Base-by-base conservation (phyloP, 2,329 filamentous ascomycete species). In the Venturia nashicola region DNA sequence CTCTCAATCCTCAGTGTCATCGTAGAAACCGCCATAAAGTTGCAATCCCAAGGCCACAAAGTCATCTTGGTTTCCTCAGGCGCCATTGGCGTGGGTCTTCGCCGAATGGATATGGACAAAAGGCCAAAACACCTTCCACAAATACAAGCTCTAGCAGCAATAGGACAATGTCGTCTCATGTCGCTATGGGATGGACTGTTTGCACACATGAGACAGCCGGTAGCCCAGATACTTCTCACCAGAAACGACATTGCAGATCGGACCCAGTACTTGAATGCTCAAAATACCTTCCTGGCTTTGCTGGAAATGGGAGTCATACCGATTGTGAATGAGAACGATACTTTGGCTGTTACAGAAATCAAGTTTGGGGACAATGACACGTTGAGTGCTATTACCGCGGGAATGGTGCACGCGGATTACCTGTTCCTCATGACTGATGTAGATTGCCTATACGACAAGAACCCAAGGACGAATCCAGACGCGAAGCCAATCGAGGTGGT, bases 291-390 rank as follows among this genome's bases (percentile, higher is more conserved):
- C 73, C 83, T 86, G 62, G 91, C 96, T 75, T 82, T 97, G 59
- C 79, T 99, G 20, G 87, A 92, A 70, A 94, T 97, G 88, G 92
- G 92, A 1, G 93, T 97, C 34, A 95, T 99, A 67, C 94, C 94
- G 11, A 97, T 99, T 70, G 94, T 99, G 67, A 99, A 99, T 71
- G 94, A 99, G 77, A 99, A 99, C 75, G 94, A 99, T 75, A 99
- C 94, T 2, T 79, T 99, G 63, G 91, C 92, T 32, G 94, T 99
- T 68, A 90, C 93, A 72, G 94, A 99, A 82, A 99, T 99, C 78
- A 97, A 97, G 80, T 99, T 99, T 72, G 94, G 94, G 68, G 94
- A 99, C 80, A 99, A 99, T 71, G 94, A 99, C 75, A 99, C 94
- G 1, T 81, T 99, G 59, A 96, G 91, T 14, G 94, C 94, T 65